phyloP scores from a whole-genome alignment of 2,329 filamentous ascomycete genomes.

The Penicillium sp. region DNA sequence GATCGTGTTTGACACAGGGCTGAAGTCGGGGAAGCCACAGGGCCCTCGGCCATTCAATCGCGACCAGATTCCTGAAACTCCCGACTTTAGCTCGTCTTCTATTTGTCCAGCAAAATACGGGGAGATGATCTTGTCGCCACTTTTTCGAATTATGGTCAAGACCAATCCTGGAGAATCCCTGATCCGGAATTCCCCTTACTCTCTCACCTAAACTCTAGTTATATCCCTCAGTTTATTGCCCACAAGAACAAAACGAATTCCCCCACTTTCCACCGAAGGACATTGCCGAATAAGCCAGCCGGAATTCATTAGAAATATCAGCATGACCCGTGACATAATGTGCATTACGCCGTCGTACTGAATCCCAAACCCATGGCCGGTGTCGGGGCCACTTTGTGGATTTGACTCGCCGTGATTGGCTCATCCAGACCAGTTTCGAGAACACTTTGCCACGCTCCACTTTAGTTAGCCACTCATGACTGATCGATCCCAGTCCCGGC shows the following conservation, averaged over 20 bases:
- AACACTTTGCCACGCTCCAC: slow-evolving; percentile 34
- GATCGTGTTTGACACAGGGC: slow-evolving; percentile 12
- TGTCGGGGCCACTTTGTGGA: slow-evolving; percentile 23
- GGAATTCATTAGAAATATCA: slow-evolving; percentile 8
- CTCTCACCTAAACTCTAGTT: not conserved
- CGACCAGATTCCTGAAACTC: slow-evolving; percentile 28
- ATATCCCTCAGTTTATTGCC: too few relatives aligned
- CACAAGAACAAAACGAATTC: slow-evolving; percentile 5
- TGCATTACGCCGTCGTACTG: slow-evolving; percentile 1
- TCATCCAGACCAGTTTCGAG: slow-evolving; percentile 20
- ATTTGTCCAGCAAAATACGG: slow-evolving; percentile 18
- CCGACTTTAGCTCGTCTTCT: slow-evolving; percentile 22
- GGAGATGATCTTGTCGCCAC: slow-evolving; percentile 18
- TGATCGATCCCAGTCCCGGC: slow-evolving; percentile 10
- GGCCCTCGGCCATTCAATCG: slow-evolving; percentile 7
- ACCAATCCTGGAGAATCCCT: slow-evolving; percentile 16
- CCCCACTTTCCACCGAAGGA: too few relatives aligned
- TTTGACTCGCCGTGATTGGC: slow-evolving; percentile 9
- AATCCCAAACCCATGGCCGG: slow-evolving; percentile 22
- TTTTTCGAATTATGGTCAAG: slow-evolving; percentile 5
- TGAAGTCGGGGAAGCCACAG: slow-evolving; percentile 20
- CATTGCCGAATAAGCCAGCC: slow-evolving; percentile 1
- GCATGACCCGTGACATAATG: slow-evolving; percentile 11
- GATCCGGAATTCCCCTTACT: not conserved
- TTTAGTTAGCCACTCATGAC: not conserved